phyloP scores from a whole-genome alignment of 2,329 filamentous ascomycete genomes.

The Thyridium curvatum region DNA sequence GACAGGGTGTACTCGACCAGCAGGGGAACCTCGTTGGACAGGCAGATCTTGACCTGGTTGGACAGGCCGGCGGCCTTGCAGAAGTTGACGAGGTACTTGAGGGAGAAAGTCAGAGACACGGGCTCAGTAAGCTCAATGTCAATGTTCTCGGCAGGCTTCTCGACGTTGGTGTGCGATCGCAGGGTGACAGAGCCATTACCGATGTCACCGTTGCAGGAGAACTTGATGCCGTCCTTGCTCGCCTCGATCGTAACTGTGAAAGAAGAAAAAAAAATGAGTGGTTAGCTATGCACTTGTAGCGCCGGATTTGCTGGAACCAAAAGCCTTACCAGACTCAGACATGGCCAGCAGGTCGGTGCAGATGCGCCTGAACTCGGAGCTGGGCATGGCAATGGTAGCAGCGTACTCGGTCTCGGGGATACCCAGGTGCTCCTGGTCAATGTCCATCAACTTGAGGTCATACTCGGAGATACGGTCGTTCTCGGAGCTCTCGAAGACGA shows the following conservation, averaged over 20 bases:
- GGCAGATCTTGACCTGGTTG: constrained; percentile 76
- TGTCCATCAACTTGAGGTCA: constrained; percentile 99
- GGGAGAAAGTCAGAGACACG: constrained; percentile 90
- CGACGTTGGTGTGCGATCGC: constrained; percentile 79
- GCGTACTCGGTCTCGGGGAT: constrained; percentile 99
- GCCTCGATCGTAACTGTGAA: constrained; percentile 83
- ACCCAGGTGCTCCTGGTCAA: constrained; percentile 97
- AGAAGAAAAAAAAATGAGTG: background rate
- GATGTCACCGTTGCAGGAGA: constrained; percentile 88
- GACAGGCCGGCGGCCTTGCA: constrained; percentile 93
- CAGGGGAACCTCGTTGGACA: constrained; percentile 93
- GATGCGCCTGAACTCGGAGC: constrained; percentile 87
- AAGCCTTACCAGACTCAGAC: constrained; percentile 81
- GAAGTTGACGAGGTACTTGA: constrained; percentile 99
- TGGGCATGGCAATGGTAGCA: constrained; percentile 83
- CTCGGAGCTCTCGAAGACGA: constrained; percentile 86
- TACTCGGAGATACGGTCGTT: constrained; percentile 96
- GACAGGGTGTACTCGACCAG: constrained; percentile 84
- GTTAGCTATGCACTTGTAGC: no score
- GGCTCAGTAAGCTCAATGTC: constrained; percentile 88
- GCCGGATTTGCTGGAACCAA: no score
- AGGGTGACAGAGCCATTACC: constrained; percentile 92
- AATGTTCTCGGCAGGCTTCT: constrained; percentile 81
- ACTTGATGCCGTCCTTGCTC: constrained; percentile 95
- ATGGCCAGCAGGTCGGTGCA: constrained; percentile 86